Percentiles rank a stretch among this genome's conserved stretches.
Evolutionary conservation across 1,284 basidiomycete species (phyloP).

Genomic region (Phaffia rhodozyma): DNA sequence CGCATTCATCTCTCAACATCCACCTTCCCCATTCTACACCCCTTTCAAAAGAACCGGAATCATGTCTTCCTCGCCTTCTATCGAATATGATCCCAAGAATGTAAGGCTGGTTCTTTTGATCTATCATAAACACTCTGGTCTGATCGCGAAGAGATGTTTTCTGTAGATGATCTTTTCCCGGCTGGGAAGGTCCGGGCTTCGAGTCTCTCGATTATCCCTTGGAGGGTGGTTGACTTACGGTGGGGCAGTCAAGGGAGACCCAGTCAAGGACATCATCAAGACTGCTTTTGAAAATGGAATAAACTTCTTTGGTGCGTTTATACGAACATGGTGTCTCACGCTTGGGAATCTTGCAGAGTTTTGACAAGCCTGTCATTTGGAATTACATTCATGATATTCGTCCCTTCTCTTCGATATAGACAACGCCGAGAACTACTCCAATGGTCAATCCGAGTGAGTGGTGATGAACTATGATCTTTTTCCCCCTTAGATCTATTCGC

Average conservation of each 20-base stretch:
- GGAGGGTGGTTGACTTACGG: slow-evolving; percentile 5
- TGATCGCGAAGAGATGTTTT: neutral
- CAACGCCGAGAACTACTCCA: slow-evolving; percentile 1
- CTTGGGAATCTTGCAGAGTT: too few species aligned
- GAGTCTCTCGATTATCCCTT: slow-evolving; percentile 6
- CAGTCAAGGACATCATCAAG: slow-evolving; percentile 7
- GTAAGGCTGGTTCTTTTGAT: neutral
- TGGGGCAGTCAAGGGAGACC: slow-evolving; percentile 3
- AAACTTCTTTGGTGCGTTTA: slow-evolving; percentile 5
- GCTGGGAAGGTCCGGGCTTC: slow-evolving; percentile 11
- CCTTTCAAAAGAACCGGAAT: neutral
- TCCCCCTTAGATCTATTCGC: neutral
- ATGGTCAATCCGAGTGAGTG: neutral
- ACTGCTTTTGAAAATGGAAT: slow-evolving; percentile 8
- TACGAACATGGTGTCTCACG: neutral
- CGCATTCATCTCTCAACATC: too few species aligned
- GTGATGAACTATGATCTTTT: neutral
- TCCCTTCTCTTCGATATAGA: neutral
- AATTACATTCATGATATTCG: too few species aligned
- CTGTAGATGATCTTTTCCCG: slow-evolving; percentile 3
- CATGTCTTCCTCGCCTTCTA: neutral
- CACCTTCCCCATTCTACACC: too few species aligned
- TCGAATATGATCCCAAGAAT: slow-evolving; percentile 11
- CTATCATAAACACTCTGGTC: neutral
- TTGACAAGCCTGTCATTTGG: too few species aligned